Evolutionary conservation across 1,284 basidiomycete genomes (phyloP).

Genomic region (Tranzscheliella williamsii): DNA sequence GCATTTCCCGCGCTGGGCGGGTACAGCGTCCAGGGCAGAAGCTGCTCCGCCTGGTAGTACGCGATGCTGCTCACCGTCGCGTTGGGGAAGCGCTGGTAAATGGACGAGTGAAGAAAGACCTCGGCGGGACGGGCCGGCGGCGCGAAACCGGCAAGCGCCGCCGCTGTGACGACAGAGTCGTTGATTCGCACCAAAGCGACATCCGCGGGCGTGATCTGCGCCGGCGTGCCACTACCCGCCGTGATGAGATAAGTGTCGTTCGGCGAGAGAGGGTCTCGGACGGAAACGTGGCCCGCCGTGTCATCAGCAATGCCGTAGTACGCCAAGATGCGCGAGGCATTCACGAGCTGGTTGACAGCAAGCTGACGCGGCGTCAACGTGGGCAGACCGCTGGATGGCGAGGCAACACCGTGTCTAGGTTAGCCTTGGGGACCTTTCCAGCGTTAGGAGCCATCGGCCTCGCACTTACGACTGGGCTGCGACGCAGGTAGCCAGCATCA

Average conservation of each 20-base stretch:
- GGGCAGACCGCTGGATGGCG: slow-evolving; percentile 12
- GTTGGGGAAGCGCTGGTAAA: slow-evolving; percentile 31
- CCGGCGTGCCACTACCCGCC: slow-evolving; percentile 5
- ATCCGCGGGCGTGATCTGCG: slow-evolving; percentile 28
- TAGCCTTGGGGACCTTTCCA: no score
- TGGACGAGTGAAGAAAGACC: slow-evolving; percentile 30
- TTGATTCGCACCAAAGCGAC: slow-evolving; percentile 32
- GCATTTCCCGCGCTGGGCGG: neutral
- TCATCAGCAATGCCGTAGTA: slow-evolving; percentile 29
- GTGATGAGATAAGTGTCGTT: slow-evolving; percentile 23
- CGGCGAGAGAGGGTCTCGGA: slow-evolving; percentile 30
- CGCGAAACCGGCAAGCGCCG: slow-evolving; percentile 14
- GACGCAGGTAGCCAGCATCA: no score
- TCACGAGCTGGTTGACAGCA: slow-evolving; percentile 35
- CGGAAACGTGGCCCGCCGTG: slow-evolving; percentile 20
- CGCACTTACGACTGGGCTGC: no score
- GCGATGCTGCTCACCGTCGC: slow-evolving; percentile 32
- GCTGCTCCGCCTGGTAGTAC: slow-evolving; percentile 23
- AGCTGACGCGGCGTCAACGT: slow-evolving; percentile 28
- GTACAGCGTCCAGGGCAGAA: slow-evolving; percentile 26
- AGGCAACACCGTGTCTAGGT: no score
- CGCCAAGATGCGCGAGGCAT: slow-evolving; percentile 36
- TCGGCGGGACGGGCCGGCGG: slow-evolving; percentile 19
- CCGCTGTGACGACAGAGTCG: slow-evolving; percentile 20
- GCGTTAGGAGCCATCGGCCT: no score